Percentiles rank a stretch among this genome's conserved stretches.
Evolutionary conservation across 176 grass and related monocot species (phyloP).

Genomic region (Eragrostis curvula): DNA sequence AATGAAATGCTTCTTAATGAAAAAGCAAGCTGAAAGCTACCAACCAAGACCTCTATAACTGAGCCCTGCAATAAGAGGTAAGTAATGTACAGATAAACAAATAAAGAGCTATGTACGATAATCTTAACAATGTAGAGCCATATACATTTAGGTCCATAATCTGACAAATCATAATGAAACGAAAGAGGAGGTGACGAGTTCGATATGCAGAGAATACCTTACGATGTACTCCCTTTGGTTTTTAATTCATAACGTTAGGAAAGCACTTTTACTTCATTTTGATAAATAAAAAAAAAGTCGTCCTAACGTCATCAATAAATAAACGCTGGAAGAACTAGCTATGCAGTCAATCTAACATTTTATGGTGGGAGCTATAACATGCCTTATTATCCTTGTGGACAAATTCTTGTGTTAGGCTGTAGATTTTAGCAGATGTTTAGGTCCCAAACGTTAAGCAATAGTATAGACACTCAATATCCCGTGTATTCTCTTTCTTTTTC

Average conservation of each 20-base stretch:
- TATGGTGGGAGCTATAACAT: neutral
- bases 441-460: neutral
- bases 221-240: neutral
- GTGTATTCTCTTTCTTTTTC: too few relatives aligned
- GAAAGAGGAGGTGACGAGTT: neutral
- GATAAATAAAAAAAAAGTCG: too few relatives aligned
- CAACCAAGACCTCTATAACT: conserved; percentile 65
- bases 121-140: conserved; percentile 17
- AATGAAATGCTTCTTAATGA: conserved; percentile 86
- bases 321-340: neutral
- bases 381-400: conserved; percentile 20
- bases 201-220: neutral
- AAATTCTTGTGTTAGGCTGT: conserved; percentile 5
- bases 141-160: conserved; percentile 16
- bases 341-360: conserved; percentile 4
- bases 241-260: too few relatives aligned
- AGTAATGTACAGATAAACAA: neutral
- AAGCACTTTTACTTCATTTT: too few relatives aligned
- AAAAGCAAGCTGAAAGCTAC: conserved; percentile 96
- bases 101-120: neutral
- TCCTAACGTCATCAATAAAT: too few relatives aligned
- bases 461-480: neutral
- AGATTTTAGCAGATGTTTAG: conserved; percentile 7
- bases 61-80: conserved; percentile 62
- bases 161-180: conserved; percentile 23